These are phyloP conservation scores for Saccharomycopsis hybrid DNA, from an alignment of 1,139 yeast genomes.

Conservation along the genomic window DNA sequence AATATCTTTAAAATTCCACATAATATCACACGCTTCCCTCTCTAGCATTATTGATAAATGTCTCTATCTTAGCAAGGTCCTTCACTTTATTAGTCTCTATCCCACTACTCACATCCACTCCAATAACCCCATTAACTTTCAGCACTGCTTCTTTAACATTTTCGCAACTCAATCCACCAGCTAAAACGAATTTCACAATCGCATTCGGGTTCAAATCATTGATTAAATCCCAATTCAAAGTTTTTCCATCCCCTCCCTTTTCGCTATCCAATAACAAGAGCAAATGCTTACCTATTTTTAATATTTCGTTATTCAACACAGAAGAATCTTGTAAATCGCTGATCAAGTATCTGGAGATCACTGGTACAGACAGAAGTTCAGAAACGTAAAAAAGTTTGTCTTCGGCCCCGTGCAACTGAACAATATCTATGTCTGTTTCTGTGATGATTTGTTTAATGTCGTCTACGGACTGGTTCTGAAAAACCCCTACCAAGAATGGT, in stretches of 20 bases:
- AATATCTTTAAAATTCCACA: too few species aligned
- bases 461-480: constrained; percentile 69
- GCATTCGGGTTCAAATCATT: constrained; percentile 31
- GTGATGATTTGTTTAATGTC: constrained; percentile 42
- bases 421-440: constrained; percentile 57
- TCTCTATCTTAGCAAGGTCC: constrained; percentile 52
- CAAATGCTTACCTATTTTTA: constrained; percentile 32
- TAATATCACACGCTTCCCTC: too few species aligned
- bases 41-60: constrained; percentile 49
- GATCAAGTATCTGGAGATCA: constrained; percentile 72
- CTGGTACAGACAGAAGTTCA: constrained; percentile 42
- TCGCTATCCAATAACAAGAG: constrained; percentile 78
- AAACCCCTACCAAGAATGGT: constrained; percentile 83
- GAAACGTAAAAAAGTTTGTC: constrained; percentile 47
- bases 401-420: constrained; percentile 88
- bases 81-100: constrained; percentile 76
- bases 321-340: constrained; percentile 33
- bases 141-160: constrained; percentile 53
- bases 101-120: constrained; percentile 95
- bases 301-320: constrained; percentile 22
- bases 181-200: constrained; percentile 48
- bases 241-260: constrained; percentile 84
- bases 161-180: constrained; percentile 81
- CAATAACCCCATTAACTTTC: constrained; percentile 49
- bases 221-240: constrained; percentile 63